Evolutionary conservation across 2,329 filamentous ascomycete genomes (phyloP).

Genomic region (Curvularia eragrostidis): DNA sequence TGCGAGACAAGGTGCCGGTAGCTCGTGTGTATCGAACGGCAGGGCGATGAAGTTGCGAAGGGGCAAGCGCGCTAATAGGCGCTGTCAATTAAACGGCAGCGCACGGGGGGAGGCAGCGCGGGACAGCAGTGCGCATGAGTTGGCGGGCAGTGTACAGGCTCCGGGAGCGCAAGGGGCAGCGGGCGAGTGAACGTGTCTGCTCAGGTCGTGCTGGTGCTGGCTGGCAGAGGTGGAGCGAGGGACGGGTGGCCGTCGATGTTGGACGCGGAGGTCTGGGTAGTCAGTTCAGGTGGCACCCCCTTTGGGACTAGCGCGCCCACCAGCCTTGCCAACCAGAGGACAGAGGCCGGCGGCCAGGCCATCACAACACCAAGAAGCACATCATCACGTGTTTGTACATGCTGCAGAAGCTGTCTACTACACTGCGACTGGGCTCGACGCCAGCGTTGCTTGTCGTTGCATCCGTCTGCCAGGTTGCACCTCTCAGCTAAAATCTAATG

Average conservation of each 20-base stretch:
- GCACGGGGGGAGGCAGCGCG: slow-evolving; percentile 29
- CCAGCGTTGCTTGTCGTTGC: background rate
- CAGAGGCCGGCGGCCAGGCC: slow-evolving; percentile 2
- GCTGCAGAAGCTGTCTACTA: background rate
- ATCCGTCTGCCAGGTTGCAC: background rate
- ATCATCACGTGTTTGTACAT: background rate
- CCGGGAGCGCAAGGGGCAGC: slow-evolving; percentile 16
- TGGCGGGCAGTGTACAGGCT: slow-evolving; percentile 8
- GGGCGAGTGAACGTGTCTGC: slow-evolving; percentile 19
- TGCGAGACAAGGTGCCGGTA: slow-evolving; percentile 54
- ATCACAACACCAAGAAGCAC: slow-evolving; percentile 13
- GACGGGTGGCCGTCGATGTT: slow-evolving; percentile 19
- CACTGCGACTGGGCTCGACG: background rate
- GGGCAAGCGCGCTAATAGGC: slow-evolving; percentile 38
- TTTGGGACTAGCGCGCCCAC: slow-evolving; percentile 32
- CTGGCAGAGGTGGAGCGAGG: slow-evolving; percentile 21
- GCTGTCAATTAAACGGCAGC: slow-evolving; percentile 36
- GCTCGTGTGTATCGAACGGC: slow-evolving; percentile 28
- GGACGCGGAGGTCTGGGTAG: slow-evolving; percentile 23
- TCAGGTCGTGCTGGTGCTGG: slow-evolving; percentile 17
- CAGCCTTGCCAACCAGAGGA: slow-evolving; percentile 4
- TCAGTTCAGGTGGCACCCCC: slow-evolving; percentile 20
- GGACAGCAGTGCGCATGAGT: slow-evolving; percentile 36
- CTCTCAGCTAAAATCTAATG: slow-evolving; percentile 41
- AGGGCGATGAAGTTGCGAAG: slow-evolving; percentile 32